Evolutionary conservation across 345 rosid genomes (phyloP), one percentile per base, ranked within the genome.

Genomic region (Salix viminalis): DNA sequence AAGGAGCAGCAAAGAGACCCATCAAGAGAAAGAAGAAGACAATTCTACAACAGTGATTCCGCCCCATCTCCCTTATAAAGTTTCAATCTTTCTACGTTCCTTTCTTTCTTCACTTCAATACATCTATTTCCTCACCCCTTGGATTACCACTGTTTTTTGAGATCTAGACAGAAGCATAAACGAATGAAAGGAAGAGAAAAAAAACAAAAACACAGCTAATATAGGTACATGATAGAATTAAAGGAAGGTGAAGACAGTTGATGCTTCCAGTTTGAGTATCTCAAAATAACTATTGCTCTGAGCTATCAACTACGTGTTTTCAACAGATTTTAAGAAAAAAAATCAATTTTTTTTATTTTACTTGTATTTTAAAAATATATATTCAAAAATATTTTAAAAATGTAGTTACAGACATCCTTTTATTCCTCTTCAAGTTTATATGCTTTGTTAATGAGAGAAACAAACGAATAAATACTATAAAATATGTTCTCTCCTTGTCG

Each of bases 21-120:
- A 84, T 56, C 54, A 79, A 23, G 61, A 86, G 65, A 68, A 85
- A 60, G 64, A 84, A 61, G 32, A 83, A 37, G 30, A 84, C 56
- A 77, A 85, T 12, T 71, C 73, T 36, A 71, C 65, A 78, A 34
- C 66, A 75, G 16, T 68, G 34, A 21, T 19, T 62, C 28, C 66
- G n/a, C 64, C 73, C 82, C 92, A 79, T 85, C 69, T 34, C 50
- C 65, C 6, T 16, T 4, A 24, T 34, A 8, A 39, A n/a, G 14
- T 4, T 5, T 12, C 28, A 39, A 41, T 23, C 52, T 60, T 12
- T 23, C 67, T n/a, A 21, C 11, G 13, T 42, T 42, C 46, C 46
- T n/a, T 12, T 23, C 67, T 13, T 21, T 58, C 26, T 23, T 56
- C 62, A 58, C 23, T 58, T 58, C 64, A 8, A 23, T 34, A 11